Base-by-base conservation (phyloP, 208 protist genomes). In the Trypanosoma melophagium region DNA sequence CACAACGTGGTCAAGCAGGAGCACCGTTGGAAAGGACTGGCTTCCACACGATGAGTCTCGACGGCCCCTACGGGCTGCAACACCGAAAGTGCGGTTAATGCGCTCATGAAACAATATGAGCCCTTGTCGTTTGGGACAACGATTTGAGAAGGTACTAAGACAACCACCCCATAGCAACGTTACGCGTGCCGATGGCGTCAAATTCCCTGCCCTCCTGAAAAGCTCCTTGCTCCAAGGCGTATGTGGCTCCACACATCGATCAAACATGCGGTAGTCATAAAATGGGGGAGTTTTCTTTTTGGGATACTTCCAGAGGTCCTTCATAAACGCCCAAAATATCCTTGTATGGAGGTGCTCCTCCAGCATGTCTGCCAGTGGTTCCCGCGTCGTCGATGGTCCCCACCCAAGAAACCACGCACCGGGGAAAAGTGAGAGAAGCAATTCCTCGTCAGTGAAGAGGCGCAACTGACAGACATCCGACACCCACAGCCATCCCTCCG, bases 391-490 rank as follows among this genome's bases (percentile, higher is more conserved):
- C 17, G 41, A 51, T 38, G 49, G 25, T 17, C 59, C 59, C 59
- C 59, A 64, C 5, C 22, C 59, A 38, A 64, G 17, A 55, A 64
- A n/a, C 59, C 59, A 64, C 21, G 10, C 38, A 24, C n/a, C 28
- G 9, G 7, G 9, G 16, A 64, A 52, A 8, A 64, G 59, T 19
- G 54, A 44, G 17, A 55, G 25, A 19, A 55, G 17, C 1, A 64
- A 38, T 19, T 64, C 59, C 8, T 64, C 50, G 14, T 52, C 49
- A 55, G 49, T 64, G 40, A 55, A 55, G 28, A 64, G 45, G 13
- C 50, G 45, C 59, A 64, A 28, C 35, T n/a, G 19, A 19, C 59
- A 64, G 41, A 64, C 38, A 47, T 64, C 59, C 21, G 59, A 64
- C 3, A n/a, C 50, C 59, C 59, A 64, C 40, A 64, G n/a, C 59